Conservation (phyloP, 768 basidiomycete genomes). For the Sarcodon aspratus region DNA sequence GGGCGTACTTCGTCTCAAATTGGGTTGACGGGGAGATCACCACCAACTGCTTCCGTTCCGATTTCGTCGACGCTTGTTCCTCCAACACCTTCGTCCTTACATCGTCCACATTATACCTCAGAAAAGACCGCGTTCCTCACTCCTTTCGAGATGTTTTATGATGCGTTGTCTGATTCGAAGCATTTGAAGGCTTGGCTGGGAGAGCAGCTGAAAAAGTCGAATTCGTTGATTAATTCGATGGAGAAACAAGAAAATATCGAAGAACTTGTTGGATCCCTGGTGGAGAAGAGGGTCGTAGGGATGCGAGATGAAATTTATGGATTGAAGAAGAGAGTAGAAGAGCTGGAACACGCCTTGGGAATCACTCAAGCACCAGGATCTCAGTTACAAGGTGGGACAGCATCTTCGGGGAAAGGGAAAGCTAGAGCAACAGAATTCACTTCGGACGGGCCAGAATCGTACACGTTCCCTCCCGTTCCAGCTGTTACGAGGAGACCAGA, state of each 20-base stretch:
- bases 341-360: slow-evolving; percentile 43
- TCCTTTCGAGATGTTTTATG: slow-evolving; percentile 78
- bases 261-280: slow-evolving; percentile 44
- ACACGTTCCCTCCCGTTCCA: slow-evolving; percentile 13
- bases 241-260: slow-evolving; percentile 58
- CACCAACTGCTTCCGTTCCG: slow-evolving; percentile 52
- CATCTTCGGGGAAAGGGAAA: slow-evolving; percentile 9
- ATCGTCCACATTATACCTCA: slow-evolving; percentile 44
- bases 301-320: slow-evolving; percentile 50
- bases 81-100: slow-evolving; percentile 56
- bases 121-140: slow-evolving; percentile 72
- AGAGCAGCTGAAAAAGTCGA: slow-evolving; percentile 61
- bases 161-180: slow-evolving; percentile 70
- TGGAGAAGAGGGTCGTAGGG: slow-evolving; percentile 48
- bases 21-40: slow-evolving; percentile 29
- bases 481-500: slow-evolving; percentile 3
- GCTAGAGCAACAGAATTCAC: slow-evolving; percentile 5
- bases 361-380: slow-evolving; percentile 4
- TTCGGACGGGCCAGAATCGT: slow-evolving; percentile 8
- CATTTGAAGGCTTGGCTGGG: slow-evolving; percentile 69
- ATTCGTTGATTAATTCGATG: slow-evolving; percentile 40
- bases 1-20: slow-evolving; percentile 4
- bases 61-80: slow-evolving; percentile 57
- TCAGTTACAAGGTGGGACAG: slow-evolving; percentile 6
- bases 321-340: slow-evolving; percentile 55